Percentiles rank a stretch among this genome's conserved stretches.
phyloP scores from a whole-genome alignment of 495 filamentous ascomycete genomes.

The Aspergillus saccharolyticus region DNA sequence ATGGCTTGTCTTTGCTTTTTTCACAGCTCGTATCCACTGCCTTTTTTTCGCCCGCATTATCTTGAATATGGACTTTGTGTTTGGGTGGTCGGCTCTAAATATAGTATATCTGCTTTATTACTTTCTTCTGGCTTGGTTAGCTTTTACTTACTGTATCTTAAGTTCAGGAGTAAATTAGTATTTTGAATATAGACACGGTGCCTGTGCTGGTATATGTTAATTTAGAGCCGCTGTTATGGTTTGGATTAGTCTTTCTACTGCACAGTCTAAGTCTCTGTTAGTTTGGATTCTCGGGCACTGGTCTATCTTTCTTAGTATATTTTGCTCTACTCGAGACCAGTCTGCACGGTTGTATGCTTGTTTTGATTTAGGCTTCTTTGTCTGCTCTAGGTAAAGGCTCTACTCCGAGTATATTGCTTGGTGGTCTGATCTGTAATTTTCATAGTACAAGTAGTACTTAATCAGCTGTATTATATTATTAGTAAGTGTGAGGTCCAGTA shows the following conservation, averaged over 20 bases:
- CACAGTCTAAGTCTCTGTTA: conserved; percentile 2
- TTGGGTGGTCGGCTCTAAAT: conserved; percentile 9
- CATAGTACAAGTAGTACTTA: conserved; percentile 19
- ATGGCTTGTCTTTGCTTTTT: conserved; percentile 15
- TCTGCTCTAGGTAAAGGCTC: conserved; percentile 12
- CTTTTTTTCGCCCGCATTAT: conserved; percentile 14
- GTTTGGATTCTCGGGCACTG: conserved; percentile 13
- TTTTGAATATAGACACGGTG: conserved; percentile 20
- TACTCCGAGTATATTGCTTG: conserved; percentile 19
- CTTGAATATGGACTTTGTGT: no score
- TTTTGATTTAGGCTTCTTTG: conserved; percentile 9
- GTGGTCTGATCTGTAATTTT: conserved; percentile 20
- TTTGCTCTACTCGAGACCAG: conserved; percentile 18
- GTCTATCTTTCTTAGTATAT: conserved; percentile 8
- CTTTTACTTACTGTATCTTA: conserved; percentile 17
- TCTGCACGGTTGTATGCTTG: conserved; percentile 25
- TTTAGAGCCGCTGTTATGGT: conserved; percentile 14
- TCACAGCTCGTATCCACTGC: conserved; percentile 16
- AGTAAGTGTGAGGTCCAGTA: conserved; percentile 12
- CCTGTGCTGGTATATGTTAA: conserved; percentile 7
- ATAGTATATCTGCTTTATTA: conserved; percentile 16
- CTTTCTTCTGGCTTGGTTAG: conserved; percentile 16
- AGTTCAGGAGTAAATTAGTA: conserved; percentile 23
- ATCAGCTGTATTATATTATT: conserved; percentile 11
- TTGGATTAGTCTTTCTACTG: conserved; percentile 12